phyloP scores from a whole-genome alignment of 495 filamentous ascomycete species.

The Diplogelasinospora grovesii region DNA sequence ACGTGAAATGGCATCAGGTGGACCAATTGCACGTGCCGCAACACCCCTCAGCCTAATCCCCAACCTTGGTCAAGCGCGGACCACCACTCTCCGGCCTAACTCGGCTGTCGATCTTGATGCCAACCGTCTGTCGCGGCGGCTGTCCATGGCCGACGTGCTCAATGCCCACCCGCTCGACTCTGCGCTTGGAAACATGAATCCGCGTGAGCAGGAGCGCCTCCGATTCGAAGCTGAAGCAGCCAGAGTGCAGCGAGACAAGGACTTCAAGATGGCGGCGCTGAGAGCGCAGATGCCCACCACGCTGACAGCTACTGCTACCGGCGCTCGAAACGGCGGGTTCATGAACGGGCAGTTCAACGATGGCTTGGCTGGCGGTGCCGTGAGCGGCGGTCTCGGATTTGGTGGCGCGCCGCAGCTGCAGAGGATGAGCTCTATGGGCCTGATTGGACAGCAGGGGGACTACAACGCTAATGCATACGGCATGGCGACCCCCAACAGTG shows the following conservation, averaged over 20 bases:
- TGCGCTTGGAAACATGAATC: constrained; percentile 26
- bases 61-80: no score
- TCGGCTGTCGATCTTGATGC: constrained; percentile 16
- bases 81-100: no score
- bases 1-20: constrained; percentile 32
- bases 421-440: neutral
- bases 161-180: constrained; percentile 40
- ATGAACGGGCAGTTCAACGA: constrained; percentile 47
- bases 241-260: constrained; percentile 25
- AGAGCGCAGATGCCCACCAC: constrained; percentile 36
- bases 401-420: neutral
- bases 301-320: constrained; percentile 18
- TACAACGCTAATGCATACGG: neutral
- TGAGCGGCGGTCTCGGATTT: neutral
- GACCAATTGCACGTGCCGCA: neutral
- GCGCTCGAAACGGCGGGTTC: constrained; percentile 37
- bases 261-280: constrained; percentile 34
- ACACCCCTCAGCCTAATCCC: constrained; percentile 11
- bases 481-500: neutral
- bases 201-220: constrained; percentile 28
- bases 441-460: neutral
- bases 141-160: constrained; percentile 65
- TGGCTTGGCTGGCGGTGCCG: constrained; percentile 32
- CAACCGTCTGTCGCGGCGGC: constrained; percentile 27
- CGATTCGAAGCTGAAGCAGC: constrained; percentile 28